Conservation (phyloP, 2,329 filamentous ascomycete species). For the Davidsoniella virescens region DNA sequence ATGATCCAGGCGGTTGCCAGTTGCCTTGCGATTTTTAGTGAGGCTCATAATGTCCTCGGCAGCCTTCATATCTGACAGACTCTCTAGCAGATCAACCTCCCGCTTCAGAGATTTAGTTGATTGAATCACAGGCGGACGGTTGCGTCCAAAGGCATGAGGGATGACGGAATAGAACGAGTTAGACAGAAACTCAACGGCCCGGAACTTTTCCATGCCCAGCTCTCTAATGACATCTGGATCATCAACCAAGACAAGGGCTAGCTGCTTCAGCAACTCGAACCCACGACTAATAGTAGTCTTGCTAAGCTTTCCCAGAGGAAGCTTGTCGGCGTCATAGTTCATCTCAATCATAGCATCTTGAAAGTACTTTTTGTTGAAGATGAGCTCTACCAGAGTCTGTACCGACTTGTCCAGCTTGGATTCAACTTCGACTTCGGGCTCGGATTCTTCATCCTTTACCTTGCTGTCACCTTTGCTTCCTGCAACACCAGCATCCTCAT, state of each 20-base stretch:
- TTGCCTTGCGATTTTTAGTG: constrained; percentile 25
- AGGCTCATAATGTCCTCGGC: constrained; percentile 61
- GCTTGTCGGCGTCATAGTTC: constrained; percentile 59
- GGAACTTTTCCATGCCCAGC: constrained; percentile 23
- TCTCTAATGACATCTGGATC: constrained; percentile 27
- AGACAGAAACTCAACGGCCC: constrained; percentile 46
- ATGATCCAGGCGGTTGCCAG: constrained; percentile 50
- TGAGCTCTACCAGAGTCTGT: constrained; percentile 58
- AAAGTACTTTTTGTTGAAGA: constrained; percentile 68
- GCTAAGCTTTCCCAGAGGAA: constrained; percentile 72
- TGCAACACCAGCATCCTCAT: constrained; percentile 22
- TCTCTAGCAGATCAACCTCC: constrained; percentile 68
- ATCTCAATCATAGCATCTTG: constrained; percentile 46
- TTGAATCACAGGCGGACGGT: constrained; percentile 52
- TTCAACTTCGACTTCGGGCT: constrained; percentile 19
- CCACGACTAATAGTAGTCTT: constrained; percentile 60
- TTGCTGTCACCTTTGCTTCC: neutral
- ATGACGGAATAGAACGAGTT: constrained; percentile 71
- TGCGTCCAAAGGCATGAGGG: constrained; percentile 64
- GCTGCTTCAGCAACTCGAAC: constrained; percentile 60
- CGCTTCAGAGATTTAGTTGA: constrained; percentile 43
- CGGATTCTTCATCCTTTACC: constrained; percentile 22
- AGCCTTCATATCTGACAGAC: constrained; percentile 71
- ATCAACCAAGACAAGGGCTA: constrained; percentile 50
- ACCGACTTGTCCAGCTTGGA: constrained; percentile 36